Percentiles rank a stretch among this genome's conserved stretches.
These are phyloP conservation scores for Yarrowia sp. DNA, from an alignment of 805 yeast species.

Conservation along the genomic window DNA sequence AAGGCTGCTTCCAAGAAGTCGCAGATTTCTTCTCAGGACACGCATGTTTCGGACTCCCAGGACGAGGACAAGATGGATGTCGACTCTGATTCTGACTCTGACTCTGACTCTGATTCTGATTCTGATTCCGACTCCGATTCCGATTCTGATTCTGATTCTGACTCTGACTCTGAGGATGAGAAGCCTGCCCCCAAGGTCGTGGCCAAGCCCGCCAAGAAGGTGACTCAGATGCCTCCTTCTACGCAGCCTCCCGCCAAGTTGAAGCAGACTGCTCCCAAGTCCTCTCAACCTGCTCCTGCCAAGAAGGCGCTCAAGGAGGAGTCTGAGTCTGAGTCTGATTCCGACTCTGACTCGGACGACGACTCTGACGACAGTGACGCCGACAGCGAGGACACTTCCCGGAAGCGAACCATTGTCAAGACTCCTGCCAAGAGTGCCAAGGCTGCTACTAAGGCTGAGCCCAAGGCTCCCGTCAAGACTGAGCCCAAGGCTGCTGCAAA, in stretches of 20 bases:
- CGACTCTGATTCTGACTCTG: background rate
- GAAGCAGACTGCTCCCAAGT: background rate
- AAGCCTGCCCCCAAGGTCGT: background rate
- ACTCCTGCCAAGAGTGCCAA: background rate
- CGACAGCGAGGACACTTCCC: background rate
- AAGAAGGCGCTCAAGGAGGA: background rate
- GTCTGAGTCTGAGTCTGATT: background rate
- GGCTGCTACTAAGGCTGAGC: background rate
- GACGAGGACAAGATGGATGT: background rate
- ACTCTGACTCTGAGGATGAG: background rate
- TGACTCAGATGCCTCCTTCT: background rate
- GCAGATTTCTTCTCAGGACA: background rate
- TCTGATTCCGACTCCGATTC: background rate
- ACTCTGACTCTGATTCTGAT: background rate
- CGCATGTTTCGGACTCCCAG: constrained; percentile 1
- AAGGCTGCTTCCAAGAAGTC: background rate
- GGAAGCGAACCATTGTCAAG: constrained; percentile 10
- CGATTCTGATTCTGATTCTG: background rate
- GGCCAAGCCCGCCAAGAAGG: background rate
- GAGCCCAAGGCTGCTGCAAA: background rate
- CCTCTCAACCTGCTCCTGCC: background rate
- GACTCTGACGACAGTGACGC: background rate
- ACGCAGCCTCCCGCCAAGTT: background rate
- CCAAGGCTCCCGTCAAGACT: background rate
- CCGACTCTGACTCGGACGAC: background rate